Evolutionary conservation across 768 basidiomycete genomes (phyloP).

Genomic region (Gyrodon lividus): DNA sequence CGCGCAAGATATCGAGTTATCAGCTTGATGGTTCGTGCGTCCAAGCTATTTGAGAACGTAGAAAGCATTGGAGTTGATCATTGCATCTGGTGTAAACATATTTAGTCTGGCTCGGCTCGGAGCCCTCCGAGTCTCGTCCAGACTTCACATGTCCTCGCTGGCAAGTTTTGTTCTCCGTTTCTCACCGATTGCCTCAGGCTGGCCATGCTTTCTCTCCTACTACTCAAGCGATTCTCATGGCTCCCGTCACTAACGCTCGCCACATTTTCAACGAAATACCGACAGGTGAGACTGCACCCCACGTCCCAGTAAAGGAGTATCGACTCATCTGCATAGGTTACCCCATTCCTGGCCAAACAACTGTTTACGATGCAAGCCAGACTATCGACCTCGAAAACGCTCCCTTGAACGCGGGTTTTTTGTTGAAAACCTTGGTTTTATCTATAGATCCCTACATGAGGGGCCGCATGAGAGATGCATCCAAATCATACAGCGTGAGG

Average conservation of each 20-base stretch:
- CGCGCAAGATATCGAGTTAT: no score
- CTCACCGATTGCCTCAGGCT: no score
- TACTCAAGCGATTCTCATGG: background rate
- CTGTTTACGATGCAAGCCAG: slow-evolving; percentile 41
- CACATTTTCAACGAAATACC: slow-evolving; percentile 40
- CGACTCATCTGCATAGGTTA: slow-evolving; percentile 23
- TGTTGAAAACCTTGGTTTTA: slow-evolving; percentile 50
- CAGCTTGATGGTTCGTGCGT: no score
- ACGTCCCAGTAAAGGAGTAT: no score
- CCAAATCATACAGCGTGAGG: slow-evolving; percentile 13
- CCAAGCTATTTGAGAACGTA: no score
- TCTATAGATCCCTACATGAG: slow-evolving; percentile 47
- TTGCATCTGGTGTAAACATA: no score
- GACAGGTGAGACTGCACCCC: background rate
- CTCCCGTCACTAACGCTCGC: slow-evolving; percentile 32
- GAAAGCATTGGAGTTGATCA: no score
- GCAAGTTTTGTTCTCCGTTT: no score
- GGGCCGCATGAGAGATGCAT: slow-evolving; percentile 35
- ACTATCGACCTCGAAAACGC: slow-evolving; percentile 51
- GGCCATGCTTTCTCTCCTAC: no score
- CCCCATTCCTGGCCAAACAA: slow-evolving; percentile 44
- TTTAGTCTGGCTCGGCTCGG: no score
- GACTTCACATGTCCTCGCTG: no score
- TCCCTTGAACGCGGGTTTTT: slow-evolving; percentile 43
- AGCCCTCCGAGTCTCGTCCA: no score